These are phyloP conservation scores for Penicillium paradoxum DNA, from an alignment of 495 filamentous ascomycete species.

Conservation along the genomic window DNA sequence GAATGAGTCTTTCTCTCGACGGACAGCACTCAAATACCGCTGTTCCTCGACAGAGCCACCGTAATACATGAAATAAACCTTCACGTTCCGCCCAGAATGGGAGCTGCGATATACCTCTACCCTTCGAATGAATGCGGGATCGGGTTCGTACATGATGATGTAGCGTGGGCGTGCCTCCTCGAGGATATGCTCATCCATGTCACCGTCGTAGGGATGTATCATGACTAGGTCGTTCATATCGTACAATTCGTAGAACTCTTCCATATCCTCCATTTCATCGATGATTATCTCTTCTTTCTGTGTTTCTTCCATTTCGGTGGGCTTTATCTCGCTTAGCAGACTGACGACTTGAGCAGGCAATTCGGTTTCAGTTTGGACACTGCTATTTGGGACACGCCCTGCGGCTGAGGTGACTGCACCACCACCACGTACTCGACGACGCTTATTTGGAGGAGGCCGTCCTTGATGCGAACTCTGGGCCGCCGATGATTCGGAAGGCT, in stretches of 20 bases:
- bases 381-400: conserved; percentile 56
- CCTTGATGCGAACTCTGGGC: conserved; percentile 45
- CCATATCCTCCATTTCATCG: conserved; percentile 85
- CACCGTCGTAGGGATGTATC: conserved; percentile 88
- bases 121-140: conserved; percentile 88
- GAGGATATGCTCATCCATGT: conserved; percentile 91
- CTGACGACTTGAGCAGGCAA: conserved; percentile 66
- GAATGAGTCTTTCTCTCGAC: conserved; percentile 92
- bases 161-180: conserved; percentile 91
- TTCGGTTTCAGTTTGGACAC: conserved; percentile 75
- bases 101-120: conserved; percentile 96
- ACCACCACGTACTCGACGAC: conserved; percentile 84
- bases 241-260: conserved; percentile 87
- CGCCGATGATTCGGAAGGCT: conserved; percentile 18
- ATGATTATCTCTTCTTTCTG: conserved; percentile 69
- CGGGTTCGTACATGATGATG: conserved; percentile 98
- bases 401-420: conserved; percentile 51
- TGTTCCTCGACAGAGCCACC: conserved; percentile 94
- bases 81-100: conserved; percentile 80
- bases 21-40: conserved; percentile 80
- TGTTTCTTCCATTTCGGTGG: conserved; percentile 56
- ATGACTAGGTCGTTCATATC: conserved; percentile 87
- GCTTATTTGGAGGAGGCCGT: conserved; percentile 75
- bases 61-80: conserved; percentile 96
- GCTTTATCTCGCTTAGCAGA: conserved; percentile 61